Evolutionary conservation across 768 basidiomycete genomes (phyloP), one percentile per base, ranked within the genome.

Genomic region (Phylloporus sp.): DNA sequence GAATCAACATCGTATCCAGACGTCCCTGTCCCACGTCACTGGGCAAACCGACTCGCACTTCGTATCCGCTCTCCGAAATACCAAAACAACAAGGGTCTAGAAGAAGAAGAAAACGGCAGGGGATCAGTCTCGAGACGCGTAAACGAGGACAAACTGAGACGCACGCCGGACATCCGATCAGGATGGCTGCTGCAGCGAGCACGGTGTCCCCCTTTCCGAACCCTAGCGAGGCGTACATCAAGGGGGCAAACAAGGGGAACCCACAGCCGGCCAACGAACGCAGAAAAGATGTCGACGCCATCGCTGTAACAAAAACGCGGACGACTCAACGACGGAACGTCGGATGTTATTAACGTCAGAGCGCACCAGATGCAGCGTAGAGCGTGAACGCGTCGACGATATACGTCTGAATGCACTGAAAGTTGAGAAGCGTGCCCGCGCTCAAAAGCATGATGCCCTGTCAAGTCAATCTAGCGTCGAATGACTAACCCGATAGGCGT

Each of bases 201-300:
- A 89, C 69, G 0, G 85, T 83, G 52, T 80, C 66, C 9, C 82
- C 84, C 49, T 80, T 84, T 0, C 86, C 87, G 44, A 82, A 84
- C 4, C 85, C 87, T 0, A 89, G 68, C 13, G 69, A 66, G 1
- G 69, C 61, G 63, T 77, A 88, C 79, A 89, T 84, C 29, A 74
- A 68, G 18, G 82, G 80, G 4, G 81, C 84, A 54, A 90, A 90
- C n/a, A 90, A 66, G 3, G 87, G 88, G 59, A 90, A 88, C 1
- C 75, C 80, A 44, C 86, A 89, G 1, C 87, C 87, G 1, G 79
- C 77, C 1, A 86, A 45, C 0, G 82, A 79, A 21, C 87, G 79
- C 10, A 87, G 60, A 59, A 64, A 82, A 0, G 81, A 68, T 17
- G 79, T 78, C 0, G 84, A 82, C 0, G 84, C 84, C 10, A 90